A percentile compares a stretch with the other conserved stretches of the same genome.
phyloP scores from a whole-genome alignment of 495 filamentous ascomycete species.

The Apodospora peruviana region DNA sequence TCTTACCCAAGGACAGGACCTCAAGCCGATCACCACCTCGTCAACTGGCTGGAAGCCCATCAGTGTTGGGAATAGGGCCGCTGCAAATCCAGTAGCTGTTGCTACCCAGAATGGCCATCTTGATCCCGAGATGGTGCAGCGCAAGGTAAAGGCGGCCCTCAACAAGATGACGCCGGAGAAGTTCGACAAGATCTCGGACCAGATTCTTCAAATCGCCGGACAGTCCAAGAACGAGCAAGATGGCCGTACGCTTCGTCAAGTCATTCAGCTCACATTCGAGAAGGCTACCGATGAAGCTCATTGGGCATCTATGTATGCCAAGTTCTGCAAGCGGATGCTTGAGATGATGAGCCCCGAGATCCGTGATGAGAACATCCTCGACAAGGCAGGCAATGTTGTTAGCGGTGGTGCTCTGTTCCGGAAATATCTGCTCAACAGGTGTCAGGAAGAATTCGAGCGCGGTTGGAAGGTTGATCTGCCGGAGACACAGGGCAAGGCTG shows the following conservation, averaged over 20 bases:
- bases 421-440: constrained; percentile 97
- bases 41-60: constrained; percentile 84
- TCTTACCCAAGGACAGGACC: constrained; percentile 69
- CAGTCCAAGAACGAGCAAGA: constrained; percentile 96
- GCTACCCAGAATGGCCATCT: constrained; percentile 54
- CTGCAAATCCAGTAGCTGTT: constrained; percentile 32
- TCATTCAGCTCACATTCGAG: constrained; percentile 98
- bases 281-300: constrained; percentile 98
- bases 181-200: constrained; percentile 90
- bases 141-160: constrained; percentile 95
- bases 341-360: constrained; percentile 93
- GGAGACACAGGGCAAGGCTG: constrained; percentile 70
- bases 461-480: constrained; percentile 93
- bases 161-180: constrained; percentile 99
- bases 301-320: constrained; percentile 98
- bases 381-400: constrained; percentile 81
- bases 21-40: constrained; percentile 71
- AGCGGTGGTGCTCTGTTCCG: constrained; percentile 91
- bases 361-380: constrained; percentile 85
- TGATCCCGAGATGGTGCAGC: constrained; percentile 89
- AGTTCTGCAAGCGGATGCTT: constrained; percentile 97
- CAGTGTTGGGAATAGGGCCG: constrained; percentile 48
- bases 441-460: constrained; percentile 97
- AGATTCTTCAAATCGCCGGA: constrained; percentile 85
- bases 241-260: constrained; percentile 89